phyloP scores from a whole-genome alignment of 306 rosid genomes.

The Vigna mungo region DNA sequence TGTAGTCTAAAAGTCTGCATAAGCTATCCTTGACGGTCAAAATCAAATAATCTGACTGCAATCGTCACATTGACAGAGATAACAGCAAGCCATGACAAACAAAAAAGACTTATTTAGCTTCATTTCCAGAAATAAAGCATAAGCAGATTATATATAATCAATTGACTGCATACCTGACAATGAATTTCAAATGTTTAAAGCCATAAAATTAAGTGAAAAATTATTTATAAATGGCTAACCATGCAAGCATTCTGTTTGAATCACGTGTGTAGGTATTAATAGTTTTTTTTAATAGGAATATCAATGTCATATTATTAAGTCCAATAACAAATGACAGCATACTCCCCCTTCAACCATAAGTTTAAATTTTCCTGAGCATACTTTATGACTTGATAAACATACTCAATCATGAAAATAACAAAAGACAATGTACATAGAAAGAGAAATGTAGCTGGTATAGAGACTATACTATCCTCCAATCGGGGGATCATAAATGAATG shows the following conservation, averaged over 20 bases:
- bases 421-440: not conserved
- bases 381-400: not conserved
- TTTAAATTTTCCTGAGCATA: not conserved
- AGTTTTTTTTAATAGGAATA: constrained; percentile 25
- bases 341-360: not conserved
- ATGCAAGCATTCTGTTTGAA: not conserved
- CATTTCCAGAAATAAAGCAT: constrained; percentile 2
- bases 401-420: not conserved
- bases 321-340: constrained; percentile 2
- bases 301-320: not conserved
- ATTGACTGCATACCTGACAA: not conserved
- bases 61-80: not conserved
- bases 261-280: not conserved
- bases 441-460: not conserved
- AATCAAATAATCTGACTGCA: not conserved
- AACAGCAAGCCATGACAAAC: not conserved
- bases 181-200: constrained; percentile 24
- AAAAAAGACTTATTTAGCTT: constrained; percentile 1
- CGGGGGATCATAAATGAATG: not conserved
- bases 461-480: not conserved
- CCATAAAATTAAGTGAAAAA: not conserved
- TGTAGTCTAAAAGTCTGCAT: not conserved
- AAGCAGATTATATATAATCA: not conserved
- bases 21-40: not conserved
- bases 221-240: not conserved